Evolutionary conservation across 768 basidiomycete species (phyloP).

Genomic region (Clitopilus hobsonii): DNA sequence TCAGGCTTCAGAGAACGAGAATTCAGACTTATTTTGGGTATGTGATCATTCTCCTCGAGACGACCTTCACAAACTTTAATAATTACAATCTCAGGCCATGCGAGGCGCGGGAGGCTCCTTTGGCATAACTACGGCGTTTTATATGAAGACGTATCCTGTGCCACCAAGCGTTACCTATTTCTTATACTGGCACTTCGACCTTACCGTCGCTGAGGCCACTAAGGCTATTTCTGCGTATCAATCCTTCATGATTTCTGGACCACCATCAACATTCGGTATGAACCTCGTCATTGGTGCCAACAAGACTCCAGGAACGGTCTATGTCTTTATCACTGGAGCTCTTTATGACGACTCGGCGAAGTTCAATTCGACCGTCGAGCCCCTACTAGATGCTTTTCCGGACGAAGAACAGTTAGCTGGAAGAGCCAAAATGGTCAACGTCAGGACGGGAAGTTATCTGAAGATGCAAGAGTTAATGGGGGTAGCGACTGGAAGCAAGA

Average conservation of each 20-base stretch:
- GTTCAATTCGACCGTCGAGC: background rate
- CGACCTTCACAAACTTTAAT: background rate
- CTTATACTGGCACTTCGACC: background rate
- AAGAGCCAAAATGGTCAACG: background rate
- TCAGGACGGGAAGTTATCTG: background rate
- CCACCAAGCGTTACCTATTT: background rate
- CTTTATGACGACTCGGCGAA: background rate
- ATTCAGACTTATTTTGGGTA: conserved; percentile 26
- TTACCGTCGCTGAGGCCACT: background rate
- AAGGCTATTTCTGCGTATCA: background rate
- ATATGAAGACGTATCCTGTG: background rate
- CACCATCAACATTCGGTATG: background rate
- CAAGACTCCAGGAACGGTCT: background rate
- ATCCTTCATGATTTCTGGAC: background rate
- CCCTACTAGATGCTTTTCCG: background rate
- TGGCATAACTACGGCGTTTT: background rate
- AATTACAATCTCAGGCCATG: background rate
- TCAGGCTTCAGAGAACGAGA: conserved; percentile 11
- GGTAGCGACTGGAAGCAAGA: background rate
- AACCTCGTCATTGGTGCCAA: background rate
- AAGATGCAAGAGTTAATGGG: background rate
- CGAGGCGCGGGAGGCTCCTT: background rate
- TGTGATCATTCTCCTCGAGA: background rate
- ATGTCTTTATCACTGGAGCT: background rate
- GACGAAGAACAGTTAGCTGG: conserved; percentile 10